Evolutionary conservation across 371 early-diverging fungal genomes (phyloP).

Genomic region (Mycotypha africana): DNA sequence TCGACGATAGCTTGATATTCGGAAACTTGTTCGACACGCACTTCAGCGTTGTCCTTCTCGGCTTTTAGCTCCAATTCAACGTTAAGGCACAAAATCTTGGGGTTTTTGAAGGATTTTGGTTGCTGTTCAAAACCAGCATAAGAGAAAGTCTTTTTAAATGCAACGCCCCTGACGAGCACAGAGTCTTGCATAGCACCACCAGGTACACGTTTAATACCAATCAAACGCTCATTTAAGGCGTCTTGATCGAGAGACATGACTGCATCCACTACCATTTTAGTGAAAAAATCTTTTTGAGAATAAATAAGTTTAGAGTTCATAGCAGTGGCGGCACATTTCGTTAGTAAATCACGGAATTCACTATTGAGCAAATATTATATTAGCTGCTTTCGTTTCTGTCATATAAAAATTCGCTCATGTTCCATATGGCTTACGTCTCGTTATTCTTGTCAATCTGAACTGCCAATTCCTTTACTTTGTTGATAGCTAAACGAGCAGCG

Average conservation of each 20-base stretch:
- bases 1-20: slow-evolving; percentile 99
- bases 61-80: slow-evolving; percentile 99
- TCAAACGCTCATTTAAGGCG: slow-evolving; percentile 89
- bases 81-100: slow-evolving; percentile 94
- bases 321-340: slow-evolving; percentile 97
- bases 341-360: slow-evolving; percentile 88
- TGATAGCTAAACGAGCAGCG: slow-evolving; percentile 79
- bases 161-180: slow-evolving; percentile 95
- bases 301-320: slow-evolving; percentile 99
- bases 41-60: slow-evolving; percentile 99
- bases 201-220: slow-evolving; percentile 97
- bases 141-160: slow-evolving; percentile 99
- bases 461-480: slow-evolving; percentile 84
- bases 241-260: slow-evolving; percentile 91
- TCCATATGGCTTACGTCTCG: slow-evolving; percentile 55
- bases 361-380: slow-evolving; percentile 30
- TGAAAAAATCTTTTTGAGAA: slow-evolving; percentile 96
- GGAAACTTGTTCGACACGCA: slow-evolving; percentile 92
- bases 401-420: no score
- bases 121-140: slow-evolving; percentile 99
- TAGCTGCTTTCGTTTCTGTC: no score
- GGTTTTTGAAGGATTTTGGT: slow-evolving; percentile 95
- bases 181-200: slow-evolving; percentile 99
- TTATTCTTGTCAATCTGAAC: slow-evolving; percentile 73
- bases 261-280: slow-evolving; percentile 98